A percentile compares a stretch with the other conserved stretches of the same genome.
Conservation (phyloP, 192 early-diverging fungal genomes). For the Pecoramyces ruminantium region DNA sequence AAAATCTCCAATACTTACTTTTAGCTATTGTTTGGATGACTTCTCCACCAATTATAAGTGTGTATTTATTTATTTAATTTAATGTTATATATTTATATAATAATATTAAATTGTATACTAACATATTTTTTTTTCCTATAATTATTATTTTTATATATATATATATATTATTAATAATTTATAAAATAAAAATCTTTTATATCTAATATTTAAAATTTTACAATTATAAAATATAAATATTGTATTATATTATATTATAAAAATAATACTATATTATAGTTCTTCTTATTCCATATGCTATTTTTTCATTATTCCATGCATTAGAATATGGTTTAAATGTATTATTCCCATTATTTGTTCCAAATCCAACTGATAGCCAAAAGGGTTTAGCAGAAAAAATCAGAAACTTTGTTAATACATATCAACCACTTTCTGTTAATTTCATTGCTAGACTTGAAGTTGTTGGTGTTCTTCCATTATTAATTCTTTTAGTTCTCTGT, state of each 20-base stretch:
- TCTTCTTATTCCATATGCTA: conserved; percentile 42
- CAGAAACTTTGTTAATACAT: conserved; percentile 17
- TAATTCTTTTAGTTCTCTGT: conserved; percentile 25
- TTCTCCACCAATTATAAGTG: conserved; percentile 53
- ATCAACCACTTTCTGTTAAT: conserved; percentile 43
- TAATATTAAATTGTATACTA: too few relatives aligned
- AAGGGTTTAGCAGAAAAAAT: conserved; percentile 22
- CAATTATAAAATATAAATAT: too few relatives aligned
- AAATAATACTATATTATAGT: neutral
- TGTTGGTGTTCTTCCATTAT: conserved; percentile 39
- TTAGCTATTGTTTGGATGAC: conserved; percentile 52
- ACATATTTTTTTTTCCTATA: too few relatives aligned
- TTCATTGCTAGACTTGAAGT: conserved; percentile 54
- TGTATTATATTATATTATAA: too few relatives aligned
- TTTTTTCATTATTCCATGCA: conserved; percentile 60
- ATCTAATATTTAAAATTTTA: too few relatives aligned
- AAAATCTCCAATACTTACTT: conserved; percentile 59
- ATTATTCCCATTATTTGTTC: conserved; percentile 44
- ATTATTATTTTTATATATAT: too few relatives aligned
- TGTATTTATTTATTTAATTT: neutral
- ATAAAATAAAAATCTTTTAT: too few relatives aligned
- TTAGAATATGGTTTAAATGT: conserved; percentile 50
- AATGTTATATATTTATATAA: too few relatives aligned
- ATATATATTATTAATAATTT: too few relatives aligned
- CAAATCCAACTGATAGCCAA: conserved; percentile 13